Conservation (phyloP, 345 rosid species). For the Passiflora organensis region DNA sequence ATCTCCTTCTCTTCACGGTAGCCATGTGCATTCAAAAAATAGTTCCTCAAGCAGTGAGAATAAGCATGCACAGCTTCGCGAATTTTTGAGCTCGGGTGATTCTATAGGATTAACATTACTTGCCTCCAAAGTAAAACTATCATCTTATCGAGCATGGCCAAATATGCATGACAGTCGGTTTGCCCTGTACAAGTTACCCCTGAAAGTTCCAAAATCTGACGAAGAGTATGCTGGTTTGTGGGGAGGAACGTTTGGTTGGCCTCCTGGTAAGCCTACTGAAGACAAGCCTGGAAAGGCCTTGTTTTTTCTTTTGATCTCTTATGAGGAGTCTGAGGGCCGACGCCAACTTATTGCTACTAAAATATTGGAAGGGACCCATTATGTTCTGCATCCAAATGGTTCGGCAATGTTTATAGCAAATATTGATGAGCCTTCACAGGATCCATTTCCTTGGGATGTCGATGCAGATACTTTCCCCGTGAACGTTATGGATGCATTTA, state of each 20-base stretch:
- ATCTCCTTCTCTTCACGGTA: slow-evolving; percentile 38
- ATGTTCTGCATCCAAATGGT: slow-evolving; percentile 85
- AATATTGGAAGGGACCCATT: slow-evolving; percentile 83
- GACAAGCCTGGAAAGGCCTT: slow-evolving; percentile 78
- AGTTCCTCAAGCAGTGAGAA: slow-evolving; percentile 50
- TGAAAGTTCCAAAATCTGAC: slow-evolving; percentile 36
- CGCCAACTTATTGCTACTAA: slow-evolving; percentile 66
- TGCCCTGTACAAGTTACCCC: slow-evolving; percentile 73
- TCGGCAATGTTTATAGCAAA: slow-evolving; percentile 78
- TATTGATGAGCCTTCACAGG: slow-evolving; percentile 59
- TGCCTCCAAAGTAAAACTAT: slow-evolving; percentile 47
- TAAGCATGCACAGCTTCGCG: slow-evolving; percentile 47
- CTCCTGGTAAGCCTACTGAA: slow-evolving; percentile 58
- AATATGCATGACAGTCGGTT: slow-evolving; percentile 67
- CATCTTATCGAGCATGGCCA: slow-evolving; percentile 83
- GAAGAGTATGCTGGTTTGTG: slow-evolving; percentile 77
- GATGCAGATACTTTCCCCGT: slow-evolving; percentile 52
- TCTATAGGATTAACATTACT: slow-evolving; percentile 48
- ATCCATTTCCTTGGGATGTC: slow-evolving; percentile 61
- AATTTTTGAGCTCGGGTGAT: slow-evolving; percentile 59
- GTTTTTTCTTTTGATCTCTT: slow-evolving; percentile 70
- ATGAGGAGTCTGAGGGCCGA: slow-evolving; percentile 52
- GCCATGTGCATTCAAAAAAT: slow-evolving; percentile 27
- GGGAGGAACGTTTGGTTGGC: slow-evolving; percentile 94
- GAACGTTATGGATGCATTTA: slow-evolving; percentile 41